Evolutionary conservation across 2,329 filamentous ascomycete genomes (phyloP).

Genomic region (Chrysoporthe austroafricana): DNA sequence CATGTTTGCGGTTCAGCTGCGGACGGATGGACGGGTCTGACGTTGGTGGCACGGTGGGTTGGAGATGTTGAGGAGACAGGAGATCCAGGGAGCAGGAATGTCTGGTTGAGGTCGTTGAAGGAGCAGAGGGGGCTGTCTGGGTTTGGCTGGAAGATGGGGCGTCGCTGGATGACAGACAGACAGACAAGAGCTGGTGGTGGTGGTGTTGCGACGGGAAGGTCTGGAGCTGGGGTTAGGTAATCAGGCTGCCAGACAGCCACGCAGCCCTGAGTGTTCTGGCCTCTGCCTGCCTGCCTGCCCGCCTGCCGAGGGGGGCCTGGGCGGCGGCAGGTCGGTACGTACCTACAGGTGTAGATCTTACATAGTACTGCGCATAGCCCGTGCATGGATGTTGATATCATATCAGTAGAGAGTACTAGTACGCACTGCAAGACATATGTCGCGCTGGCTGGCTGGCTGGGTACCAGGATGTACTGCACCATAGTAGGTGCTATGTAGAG

Average conservation of each 20-base stretch:
- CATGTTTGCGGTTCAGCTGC: constrained; percentile 32
- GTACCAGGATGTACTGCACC: background rate
- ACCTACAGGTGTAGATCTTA: background rate
- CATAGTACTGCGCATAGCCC: background rate
- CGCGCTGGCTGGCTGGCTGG: too few relatives aligned
- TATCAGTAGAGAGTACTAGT: background rate
- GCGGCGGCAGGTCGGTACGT: background rate
- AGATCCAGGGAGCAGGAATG: background rate
- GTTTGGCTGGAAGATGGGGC: background rate
- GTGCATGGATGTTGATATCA: background rate
- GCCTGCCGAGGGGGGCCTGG: background rate
- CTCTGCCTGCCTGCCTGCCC: too few relatives aligned
- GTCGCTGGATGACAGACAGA: background rate
- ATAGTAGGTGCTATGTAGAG: too few relatives aligned
- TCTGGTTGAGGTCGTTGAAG: background rate
- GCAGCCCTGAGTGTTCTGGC: constrained; percentile 13
- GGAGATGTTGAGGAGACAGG: background rate
- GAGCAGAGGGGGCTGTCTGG: background rate
- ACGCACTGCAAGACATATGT: too few relatives aligned
- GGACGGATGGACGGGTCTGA: background rate
- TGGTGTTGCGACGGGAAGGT: background rate
- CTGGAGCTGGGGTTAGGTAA: constrained; percentile 24
- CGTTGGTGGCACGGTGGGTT: background rate
- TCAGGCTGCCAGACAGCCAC: constrained; percentile 28
- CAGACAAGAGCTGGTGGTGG: background rate